Evolutionary conservation across 106 monocot genomes (phyloP), one percentile per base, ranked within the genome.

Genomic region (Acanthochlamys bracteata): DNA sequence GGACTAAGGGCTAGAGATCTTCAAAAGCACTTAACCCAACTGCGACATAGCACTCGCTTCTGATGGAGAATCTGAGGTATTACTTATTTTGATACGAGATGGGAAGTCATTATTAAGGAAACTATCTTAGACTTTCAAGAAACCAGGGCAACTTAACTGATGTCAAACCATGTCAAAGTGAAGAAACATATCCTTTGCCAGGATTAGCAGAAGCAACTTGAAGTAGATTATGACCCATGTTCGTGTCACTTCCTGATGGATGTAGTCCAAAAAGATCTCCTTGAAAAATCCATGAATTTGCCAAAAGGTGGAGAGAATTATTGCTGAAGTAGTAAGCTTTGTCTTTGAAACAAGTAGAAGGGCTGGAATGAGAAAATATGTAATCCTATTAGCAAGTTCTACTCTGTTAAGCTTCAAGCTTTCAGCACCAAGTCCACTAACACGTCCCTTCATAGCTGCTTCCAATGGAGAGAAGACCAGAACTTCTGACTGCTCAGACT

Each of bases 201-300:
- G 66, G 66, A 82, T 76, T 17, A 82, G 20, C 15, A 86, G 86
- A 4, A 86, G 79, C 41, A 86, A 22, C 47, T 79, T 61, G 51
- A 86, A 82, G 65, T 86, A 86, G 23, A 86, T 60, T 21, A 86
- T 58, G 15, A 76, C 82, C 86, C 86, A 86, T 73, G 78, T 79
- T 61, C 70, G 60, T 25, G 86, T 86, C 16, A 86, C 73, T 17
- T 82, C 86, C 39, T 86, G 86, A 42, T 86, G 82, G 47, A 86
- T 73, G 19, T 86, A 86, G 47, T 86, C 86, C 24, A 86, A 82
- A 64, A 86, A 73, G 21, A 86, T 86, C 70, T 86, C 86, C 63
- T 79, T 82, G 82, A 82, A 79, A 57, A 79, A 86, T 24, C 82
- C 82, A 54, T 86, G 73, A 22, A 86, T 41, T 53, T 86, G 86